Percentiles rank a stretch among this genome's conserved stretches.
These are phyloP conservation scores for Pythium dissotocum DNA, from an alignment of 352 stramenopile genomes.

Conservation along the genomic window DNA sequence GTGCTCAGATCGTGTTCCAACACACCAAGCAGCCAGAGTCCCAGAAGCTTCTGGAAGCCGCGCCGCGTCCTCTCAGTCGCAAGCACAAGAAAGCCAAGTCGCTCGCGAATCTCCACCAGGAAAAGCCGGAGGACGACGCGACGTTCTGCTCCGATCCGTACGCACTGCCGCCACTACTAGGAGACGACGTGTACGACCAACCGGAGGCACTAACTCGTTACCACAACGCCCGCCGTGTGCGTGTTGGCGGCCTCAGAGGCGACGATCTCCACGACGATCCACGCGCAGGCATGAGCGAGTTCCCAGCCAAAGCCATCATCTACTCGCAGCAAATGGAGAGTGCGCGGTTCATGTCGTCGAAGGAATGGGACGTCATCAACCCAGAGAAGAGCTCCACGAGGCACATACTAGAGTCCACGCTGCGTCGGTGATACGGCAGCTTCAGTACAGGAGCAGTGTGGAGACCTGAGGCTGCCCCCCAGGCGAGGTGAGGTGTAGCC, in stretches of 20 bases:
- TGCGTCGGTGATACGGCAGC: background rate
- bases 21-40: conserved; percentile 36
- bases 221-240: conserved; percentile 9
- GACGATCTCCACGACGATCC: conserved; percentile 21
- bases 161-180: conserved; percentile 64
- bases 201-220: conserved; percentile 4
- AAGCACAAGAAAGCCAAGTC: conserved; percentile 26
- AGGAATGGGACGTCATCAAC: conserved; percentile 74
- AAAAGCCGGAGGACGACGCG: background rate
- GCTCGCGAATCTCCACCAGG: conserved; percentile 11
- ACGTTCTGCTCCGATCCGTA: conserved; percentile 61
- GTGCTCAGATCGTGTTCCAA: conserved; percentile 65
- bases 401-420: conserved; percentile 44
- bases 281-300: conserved; percentile 34
- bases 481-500: too few species aligned
- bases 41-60: background rate
- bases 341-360: conserved; percentile 55
- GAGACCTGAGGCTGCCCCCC: too few species aligned
- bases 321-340: conserved; percentile 49
- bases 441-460: background rate
- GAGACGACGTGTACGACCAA: conserved; percentile 42
- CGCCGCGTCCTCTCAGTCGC: conserved; percentile 23
- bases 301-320: conserved; percentile 56
- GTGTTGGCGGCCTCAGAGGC: conserved; percentile 20
- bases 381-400: conserved; percentile 53